Base-by-base conservation (phyloP, 1,284 basidiomycete species). In the Cutaneotrichosporon sp. region DNA sequence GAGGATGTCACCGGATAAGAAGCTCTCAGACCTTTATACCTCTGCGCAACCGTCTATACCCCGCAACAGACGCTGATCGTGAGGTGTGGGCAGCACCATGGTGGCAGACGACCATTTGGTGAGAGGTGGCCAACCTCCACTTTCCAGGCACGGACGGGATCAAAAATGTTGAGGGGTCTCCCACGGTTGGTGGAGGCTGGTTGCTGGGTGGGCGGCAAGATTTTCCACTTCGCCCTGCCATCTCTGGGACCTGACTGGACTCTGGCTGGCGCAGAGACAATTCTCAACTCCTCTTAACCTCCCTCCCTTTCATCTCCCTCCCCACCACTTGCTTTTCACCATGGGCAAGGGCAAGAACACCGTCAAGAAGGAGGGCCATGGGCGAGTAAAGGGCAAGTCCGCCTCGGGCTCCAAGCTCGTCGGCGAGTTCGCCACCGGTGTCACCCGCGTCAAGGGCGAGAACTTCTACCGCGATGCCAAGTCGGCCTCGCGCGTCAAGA, bases 401-500 rank as follows among this genome's bases (percentile, higher is more conserved):
- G 57, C 64, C 22, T 67, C 71, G 57, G 69, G 47, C 25, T 50
- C 47, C 27, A 50, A 50, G 27, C 25, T 50, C 24, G 25, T 27
- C 47, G 47, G 71, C 56, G 77, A 79, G 66, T 76, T 77, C 58
- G 75, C 69, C 18, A 56, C 33, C n/a, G 51, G 31, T 36, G 51
- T 36, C 43, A 36, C 33, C 13, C 33, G 33, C 20, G 51, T 34
- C 16, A 27, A n/a, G 54, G 59, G 55, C 42, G 59, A 93, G 81
- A 95, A 92, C 78, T 95, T 94, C 80, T 95, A 94, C 80, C 89
- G 91, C 79, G 86, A 92, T 89, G 91, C 90, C 50, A 97, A 95
- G 78, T 83, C 87, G 67, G 91, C 88, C 33, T 83, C 84, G 38
- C 83, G 88, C 63, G 85, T 93, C 58, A 95, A 95, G 83, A 90